Evolutionary conservation across 208 protist genomes (phyloP).

Genomic region (Acanthamoeba castellanii): DNA sequence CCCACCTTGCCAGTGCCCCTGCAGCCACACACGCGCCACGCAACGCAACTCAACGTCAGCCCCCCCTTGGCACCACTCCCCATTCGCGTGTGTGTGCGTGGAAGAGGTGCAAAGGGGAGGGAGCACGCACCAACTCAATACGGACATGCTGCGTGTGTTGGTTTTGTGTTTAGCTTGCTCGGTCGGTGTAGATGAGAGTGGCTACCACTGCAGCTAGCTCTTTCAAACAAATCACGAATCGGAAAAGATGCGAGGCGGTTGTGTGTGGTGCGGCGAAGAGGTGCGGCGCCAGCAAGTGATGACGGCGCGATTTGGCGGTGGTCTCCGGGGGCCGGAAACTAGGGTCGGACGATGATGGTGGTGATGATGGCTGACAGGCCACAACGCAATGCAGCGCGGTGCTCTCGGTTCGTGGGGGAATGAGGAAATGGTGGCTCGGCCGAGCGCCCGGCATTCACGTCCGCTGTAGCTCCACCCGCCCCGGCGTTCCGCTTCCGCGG

Average conservation of each 20-base stretch:
- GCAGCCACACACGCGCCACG: not conserved
- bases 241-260: too few relatives aligned
- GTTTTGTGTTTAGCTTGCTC: not conserved
- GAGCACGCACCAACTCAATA: not conserved
- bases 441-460: too few relatives aligned
- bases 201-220: too few relatives aligned
- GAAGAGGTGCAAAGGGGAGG: not conserved
- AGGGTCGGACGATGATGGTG: not conserved
- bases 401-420: too few relatives aligned
- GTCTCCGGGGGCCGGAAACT: not conserved
- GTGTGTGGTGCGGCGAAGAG: too few relatives aligned
- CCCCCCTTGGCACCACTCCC: too few relatives aligned
- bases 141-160: conserved; percentile 13
- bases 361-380: too few relatives aligned
- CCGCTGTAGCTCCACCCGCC: not conserved
- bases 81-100: not conserved
- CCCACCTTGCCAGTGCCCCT: conserved; percentile 55
- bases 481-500: not conserved
- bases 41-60: not conserved
- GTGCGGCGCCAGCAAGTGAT: not conserved
- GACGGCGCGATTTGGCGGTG: not conserved
- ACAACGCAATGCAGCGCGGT: too few relatives aligned
- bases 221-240: too few relatives aligned
- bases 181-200: too few relatives aligned
- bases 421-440: too few relatives aligned